Evolutionary conservation across 306 rosid genomes (phyloP).

Genomic region (Lathyrus aphaca): DNA sequence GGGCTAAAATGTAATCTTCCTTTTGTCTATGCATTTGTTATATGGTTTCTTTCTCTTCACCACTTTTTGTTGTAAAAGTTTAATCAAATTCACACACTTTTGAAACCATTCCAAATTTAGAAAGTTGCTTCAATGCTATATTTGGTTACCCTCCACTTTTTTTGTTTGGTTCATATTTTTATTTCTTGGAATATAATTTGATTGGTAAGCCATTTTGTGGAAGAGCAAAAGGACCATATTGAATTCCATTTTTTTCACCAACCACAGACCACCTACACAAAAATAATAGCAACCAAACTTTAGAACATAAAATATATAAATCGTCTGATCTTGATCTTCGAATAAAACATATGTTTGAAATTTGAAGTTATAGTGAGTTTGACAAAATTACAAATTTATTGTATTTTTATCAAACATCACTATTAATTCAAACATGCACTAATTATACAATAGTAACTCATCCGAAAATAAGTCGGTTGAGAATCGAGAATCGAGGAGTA

Average conservation of each 20-base stretch:
- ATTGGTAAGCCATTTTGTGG: constrained; percentile 91
- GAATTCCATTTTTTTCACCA: constrained; percentile 77
- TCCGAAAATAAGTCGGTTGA: not conserved
- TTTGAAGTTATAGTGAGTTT: not conserved
- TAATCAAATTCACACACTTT: not conserved
- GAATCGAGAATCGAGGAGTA: not conserved
- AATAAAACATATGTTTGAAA: not conserved
- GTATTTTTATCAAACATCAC: not conserved
- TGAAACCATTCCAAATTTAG: constrained; percentile 30
- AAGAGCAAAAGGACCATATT: constrained; percentile 93
- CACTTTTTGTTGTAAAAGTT: not conserved
- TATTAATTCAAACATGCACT: not conserved
- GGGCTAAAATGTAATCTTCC: not conserved
- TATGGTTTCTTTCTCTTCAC: constrained; percentile 1
- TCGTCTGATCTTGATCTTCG: not conserved
- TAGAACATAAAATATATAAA: constrained; percentile 2
- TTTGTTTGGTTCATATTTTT: not conserved
- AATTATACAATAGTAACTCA: not conserved
- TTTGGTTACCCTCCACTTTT: constrained; percentile 1
- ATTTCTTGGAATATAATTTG: constrained; percentile 49
- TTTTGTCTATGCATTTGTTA: not conserved
- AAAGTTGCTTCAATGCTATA: constrained; percentile 33
- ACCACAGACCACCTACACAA: constrained; percentile 68
- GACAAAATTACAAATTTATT: not conserved
- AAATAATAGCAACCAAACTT: not conserved